These are phyloP conservation scores for Tephrocybe sp. DNA, from an alignment of 768 basidiomycete genomes.

Conservation along the genomic window DNA sequence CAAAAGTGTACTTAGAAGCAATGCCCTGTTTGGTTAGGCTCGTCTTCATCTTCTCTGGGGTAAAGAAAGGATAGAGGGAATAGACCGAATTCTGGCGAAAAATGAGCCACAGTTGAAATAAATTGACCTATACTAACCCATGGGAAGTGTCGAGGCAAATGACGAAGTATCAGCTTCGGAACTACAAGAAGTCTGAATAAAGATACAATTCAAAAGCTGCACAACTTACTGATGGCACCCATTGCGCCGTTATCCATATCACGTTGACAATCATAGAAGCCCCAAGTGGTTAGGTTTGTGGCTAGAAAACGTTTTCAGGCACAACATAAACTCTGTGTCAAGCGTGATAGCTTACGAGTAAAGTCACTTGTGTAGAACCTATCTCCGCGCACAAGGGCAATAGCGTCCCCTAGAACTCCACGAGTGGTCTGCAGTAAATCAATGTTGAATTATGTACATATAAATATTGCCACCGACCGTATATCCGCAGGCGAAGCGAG, in stretches of 20 bases:
- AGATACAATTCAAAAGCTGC: not conserved
- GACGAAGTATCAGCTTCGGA: slow-evolving; percentile 16
- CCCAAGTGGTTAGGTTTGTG: slow-evolving; percentile 46
- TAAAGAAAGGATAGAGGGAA: slow-evolving; percentile 34
- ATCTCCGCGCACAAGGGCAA: slow-evolving; percentile 50
- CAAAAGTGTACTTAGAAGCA: slow-evolving; percentile 36
- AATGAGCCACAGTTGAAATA: not conserved
- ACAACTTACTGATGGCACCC: slow-evolving; percentile 15
- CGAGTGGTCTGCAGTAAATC: slow-evolving; percentile 32
- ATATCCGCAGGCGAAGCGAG: slow-evolving; percentile 26
- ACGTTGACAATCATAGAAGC: slow-evolving; percentile 43
- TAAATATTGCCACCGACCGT: slow-evolving; percentile 16
- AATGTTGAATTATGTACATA: not conserved
- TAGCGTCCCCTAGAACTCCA: slow-evolving; percentile 50
- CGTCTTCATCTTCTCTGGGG: slow-evolving; percentile 34
- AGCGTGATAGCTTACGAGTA: slow-evolving; percentile 32
- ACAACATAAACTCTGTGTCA: not conserved
- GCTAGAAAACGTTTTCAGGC: slow-evolving; percentile 25
- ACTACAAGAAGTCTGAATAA: slow-evolving; percentile 5
- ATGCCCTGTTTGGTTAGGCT: slow-evolving; percentile 37
- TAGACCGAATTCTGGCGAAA: slow-evolving; percentile 11
- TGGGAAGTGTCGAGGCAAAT: slow-evolving; percentile 16
- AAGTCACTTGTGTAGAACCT: slow-evolving; percentile 50
- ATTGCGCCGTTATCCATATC: slow-evolving; percentile 28
- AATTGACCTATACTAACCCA: slow-evolving; percentile 2